Base-by-base conservation (phyloP, 1,284 basidiomycete genomes). In the Pseudozyma sp. region DNA sequence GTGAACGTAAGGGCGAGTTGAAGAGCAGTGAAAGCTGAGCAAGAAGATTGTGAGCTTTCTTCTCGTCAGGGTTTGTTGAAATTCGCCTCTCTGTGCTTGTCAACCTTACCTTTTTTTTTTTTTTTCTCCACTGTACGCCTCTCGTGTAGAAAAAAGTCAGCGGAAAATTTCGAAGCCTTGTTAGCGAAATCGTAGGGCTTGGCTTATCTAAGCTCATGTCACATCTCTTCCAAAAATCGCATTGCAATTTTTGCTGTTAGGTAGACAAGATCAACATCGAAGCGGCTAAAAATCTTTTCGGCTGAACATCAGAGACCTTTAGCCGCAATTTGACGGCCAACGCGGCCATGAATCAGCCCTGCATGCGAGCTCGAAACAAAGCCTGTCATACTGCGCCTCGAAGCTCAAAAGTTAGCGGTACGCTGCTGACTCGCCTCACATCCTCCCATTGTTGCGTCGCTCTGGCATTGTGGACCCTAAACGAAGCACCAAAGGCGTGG, bases 311-410 rank as follows among this genome's bases (percentile, higher is more conserved):
- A 6, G 6, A 31, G 25, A 31, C 6, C 25, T 31, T 44, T 9
- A 44, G 19, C 43, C 43, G 9, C 43, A 18, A 13, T 2, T n/a
- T 12, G 35, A n/a, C 50, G 53, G 54, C 25, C 6, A 50, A 52
- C 10, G 51, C 54, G 55, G 52, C 13, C 52, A 63, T 69, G 67
- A 70, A 52, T 70, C 67, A 70, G 56, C 67, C 19, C 18, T 50
- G 60, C 67, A 69, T 63, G 67, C 40, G 25, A 45, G 42, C 34
- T n/a, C 40, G 11, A 44, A 18, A 21, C 19, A n/a, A 13, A 40
- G 35, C 34, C 57, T 59, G 52, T 66, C 63, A 66, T 16, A 45
- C 55, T 59, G 55, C 56, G 47, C 51, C 31, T 31, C 45, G 21
- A 47, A 25, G 16, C 45, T 10, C 21, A n/a, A 40, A 40, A 3